Conservation (phyloP, 2,329 filamentous ascomycete species). For the Escovopsis sp. region DNA sequence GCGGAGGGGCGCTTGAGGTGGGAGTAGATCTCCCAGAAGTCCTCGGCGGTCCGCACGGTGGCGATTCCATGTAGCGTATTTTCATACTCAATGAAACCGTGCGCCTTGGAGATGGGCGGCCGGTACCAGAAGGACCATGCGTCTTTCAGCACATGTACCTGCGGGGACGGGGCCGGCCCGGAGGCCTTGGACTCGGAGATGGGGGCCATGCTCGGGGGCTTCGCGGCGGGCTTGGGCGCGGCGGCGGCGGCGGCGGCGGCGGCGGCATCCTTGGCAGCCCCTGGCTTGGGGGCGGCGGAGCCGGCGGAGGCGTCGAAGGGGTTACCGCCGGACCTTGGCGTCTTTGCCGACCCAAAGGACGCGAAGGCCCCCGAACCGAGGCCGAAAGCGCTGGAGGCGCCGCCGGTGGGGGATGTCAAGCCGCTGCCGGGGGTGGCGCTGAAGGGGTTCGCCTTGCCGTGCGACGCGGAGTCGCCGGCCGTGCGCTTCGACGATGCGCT, state of each 20-base stretch:
- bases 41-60: slow-evolving; percentile 66
- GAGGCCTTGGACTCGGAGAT: slow-evolving; percentile 27
- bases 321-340: slow-evolving; percentile 70
- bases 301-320: slow-evolving; percentile 63
- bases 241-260: slow-evolving; percentile 12
- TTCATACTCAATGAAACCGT: slow-evolving; percentile 78
- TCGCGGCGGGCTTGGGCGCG: slow-evolving; percentile 13
- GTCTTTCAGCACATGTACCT: slow-evolving; percentile 52
- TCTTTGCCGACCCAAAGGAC: slow-evolving; percentile 69
- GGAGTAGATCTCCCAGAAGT: slow-evolving; percentile 80
- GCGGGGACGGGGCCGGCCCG: slow-evolving; percentile 23
- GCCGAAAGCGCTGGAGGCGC: slow-evolving; percentile 79
- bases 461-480: slow-evolving; percentile 48
- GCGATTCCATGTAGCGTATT: slow-evolving; percentile 87
- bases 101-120: slow-evolving; percentile 90
- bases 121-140: slow-evolving; percentile 97
- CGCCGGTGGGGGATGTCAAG: slow-evolving; percentile 29
- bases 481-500: slow-evolving; percentile 59
- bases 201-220: slow-evolving; percentile 26
- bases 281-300: slow-evolving; percentile 19
- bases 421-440: slow-evolving; percentile 53
- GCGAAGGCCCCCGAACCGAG: slow-evolving; percentile 92
- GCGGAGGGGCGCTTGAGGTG: slow-evolving; percentile 82
- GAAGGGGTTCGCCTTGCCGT: slow-evolving; percentile 68
- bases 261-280: slow-evolving; percentile 16